phyloP scores from a whole-genome alignment of 257 asterid species.

The Salvia rosmarinus region DNA sequence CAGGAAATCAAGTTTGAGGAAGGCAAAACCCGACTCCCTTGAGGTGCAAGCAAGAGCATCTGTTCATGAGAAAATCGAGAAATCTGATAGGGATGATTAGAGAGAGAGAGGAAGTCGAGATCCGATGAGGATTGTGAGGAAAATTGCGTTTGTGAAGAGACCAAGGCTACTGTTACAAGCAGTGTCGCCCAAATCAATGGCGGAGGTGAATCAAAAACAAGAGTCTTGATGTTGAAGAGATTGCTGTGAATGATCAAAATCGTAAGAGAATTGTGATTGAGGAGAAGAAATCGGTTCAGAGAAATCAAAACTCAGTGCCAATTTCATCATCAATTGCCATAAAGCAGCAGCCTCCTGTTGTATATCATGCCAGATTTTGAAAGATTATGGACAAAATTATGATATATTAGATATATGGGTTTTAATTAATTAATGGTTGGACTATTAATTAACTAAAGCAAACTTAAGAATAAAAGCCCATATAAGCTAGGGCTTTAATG shows the following conservation, averaged over 20 bases:
- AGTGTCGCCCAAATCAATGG: constrained; percentile 39
- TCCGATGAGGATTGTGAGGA: constrained; percentile 56
- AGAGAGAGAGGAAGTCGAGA: constrained; percentile 39
- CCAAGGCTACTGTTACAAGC: constrained; percentile 39
- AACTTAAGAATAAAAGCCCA: no score
- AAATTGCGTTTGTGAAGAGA: constrained; percentile 55
- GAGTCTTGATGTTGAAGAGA: constrained; percentile 49
- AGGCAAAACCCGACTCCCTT: constrained; percentile 38
- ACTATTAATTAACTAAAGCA: no score
- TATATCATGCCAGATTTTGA: constrained; percentile 44
- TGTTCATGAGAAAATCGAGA: constrained; percentile 28
- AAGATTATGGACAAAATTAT: no score
- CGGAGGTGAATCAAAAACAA: constrained; percentile 36
- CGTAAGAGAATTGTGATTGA: constrained; percentile 44
- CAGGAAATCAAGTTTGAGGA: constrained; percentile 47
- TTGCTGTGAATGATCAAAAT: constrained; percentile 38
- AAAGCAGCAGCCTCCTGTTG: constrained; percentile 46
- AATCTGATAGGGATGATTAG: constrained; percentile 3
- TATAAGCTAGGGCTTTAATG: no score
- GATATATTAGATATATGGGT: no score
- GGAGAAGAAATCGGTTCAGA: constrained; percentile 44
- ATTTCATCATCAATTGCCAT: constrained; percentile 50
- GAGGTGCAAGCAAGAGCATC: constrained; percentile 32
- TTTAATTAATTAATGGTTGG: no score
- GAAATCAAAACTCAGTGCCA: constrained; percentile 41